phyloP scores from a whole-genome alignment of 2,329 filamentous ascomycete genomes.

The Cercospora zeina region DNA sequence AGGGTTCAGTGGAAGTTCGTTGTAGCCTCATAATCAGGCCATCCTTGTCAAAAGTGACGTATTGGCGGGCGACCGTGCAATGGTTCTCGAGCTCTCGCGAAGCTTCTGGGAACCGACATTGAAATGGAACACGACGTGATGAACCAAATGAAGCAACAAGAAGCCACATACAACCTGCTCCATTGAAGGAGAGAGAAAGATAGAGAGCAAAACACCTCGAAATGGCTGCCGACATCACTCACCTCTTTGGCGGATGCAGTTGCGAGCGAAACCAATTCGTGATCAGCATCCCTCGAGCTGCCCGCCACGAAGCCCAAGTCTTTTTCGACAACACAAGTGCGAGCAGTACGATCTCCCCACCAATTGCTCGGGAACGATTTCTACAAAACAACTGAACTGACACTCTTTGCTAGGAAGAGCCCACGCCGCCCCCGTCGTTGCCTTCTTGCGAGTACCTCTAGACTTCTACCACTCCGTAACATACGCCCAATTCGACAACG shows the following conservation, averaged over 20 bases:
- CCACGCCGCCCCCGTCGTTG: slow-evolving; percentile 70
- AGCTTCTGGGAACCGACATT: slow-evolving; percentile 6
- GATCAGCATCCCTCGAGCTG: slow-evolving; percentile 64
- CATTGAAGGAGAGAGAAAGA: neutral
- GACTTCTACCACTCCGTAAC: slow-evolving; percentile 77
- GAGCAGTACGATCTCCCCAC: slow-evolving; percentile 64
- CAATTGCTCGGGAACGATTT: neutral
- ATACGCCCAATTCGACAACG: slow-evolving; percentile 74
- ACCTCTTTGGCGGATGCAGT: slow-evolving; percentile 73
- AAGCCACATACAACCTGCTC: neutral
- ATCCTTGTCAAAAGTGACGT: slow-evolving; percentile 9
- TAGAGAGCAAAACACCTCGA: neutral
- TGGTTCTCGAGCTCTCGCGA: slow-evolving; percentile 1
- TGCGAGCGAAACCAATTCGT: slow-evolving; percentile 85
- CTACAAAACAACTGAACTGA: slow-evolving; percentile 1
- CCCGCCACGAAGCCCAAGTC: slow-evolving; percentile 61
- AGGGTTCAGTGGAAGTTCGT: neutral
- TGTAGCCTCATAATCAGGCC: neutral
- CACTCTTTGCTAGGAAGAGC: slow-evolving; percentile 53
- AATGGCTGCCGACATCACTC: neutral
- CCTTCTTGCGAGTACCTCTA: slow-evolving; percentile 81
- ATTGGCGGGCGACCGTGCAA: neutral
- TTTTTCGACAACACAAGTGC: slow-evolving; percentile 70
- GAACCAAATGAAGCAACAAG: neutral
- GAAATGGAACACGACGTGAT: neutral